Conservation (phyloP, 139 green algal genomes). For the Desmodesmus armatus region DNA sequence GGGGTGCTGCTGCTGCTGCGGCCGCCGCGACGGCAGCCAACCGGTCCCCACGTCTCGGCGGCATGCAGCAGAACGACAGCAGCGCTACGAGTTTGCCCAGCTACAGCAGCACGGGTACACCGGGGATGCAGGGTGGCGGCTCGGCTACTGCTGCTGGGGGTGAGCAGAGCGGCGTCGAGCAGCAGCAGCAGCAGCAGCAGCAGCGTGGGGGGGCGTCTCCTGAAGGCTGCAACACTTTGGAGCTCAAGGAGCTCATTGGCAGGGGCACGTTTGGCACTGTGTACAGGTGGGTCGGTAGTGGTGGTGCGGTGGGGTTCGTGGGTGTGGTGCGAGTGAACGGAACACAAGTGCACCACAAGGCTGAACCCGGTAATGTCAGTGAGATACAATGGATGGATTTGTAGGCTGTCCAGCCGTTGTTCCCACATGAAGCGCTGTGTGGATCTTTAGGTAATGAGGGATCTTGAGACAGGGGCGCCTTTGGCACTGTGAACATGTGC, state of each 20-base stretch:
- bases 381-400: neutral
- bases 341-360: too few species aligned
- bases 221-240: neutral
- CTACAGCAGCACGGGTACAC: too few species aligned
- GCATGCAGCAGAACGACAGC: neutral
- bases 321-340: too few species aligned
- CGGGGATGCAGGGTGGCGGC: too few species aligned
- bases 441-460: too few species aligned
- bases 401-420: neutral
- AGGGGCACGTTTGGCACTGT: neutral
- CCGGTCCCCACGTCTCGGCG: neutral
- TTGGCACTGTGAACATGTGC: neutral
- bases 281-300: neutral
- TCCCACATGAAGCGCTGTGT: neutral
- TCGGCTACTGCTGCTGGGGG: too few species aligned
- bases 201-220: too few species aligned
- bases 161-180: neutral
- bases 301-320: neutral
- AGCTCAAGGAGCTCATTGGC: constrained; percentile 6
- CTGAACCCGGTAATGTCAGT: neutral
- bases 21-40: neutral
- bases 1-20: neutral
- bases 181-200: neutral
- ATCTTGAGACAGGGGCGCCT: too few species aligned
- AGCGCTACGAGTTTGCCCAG: too few species aligned